A percentile compares a stretch with the other conserved stretches of the same genome.
These are phyloP conservation scores for Gentiana dahurica DNA, from an alignment of 257 asterid genomes.

Conservation along the genomic window DNA sequence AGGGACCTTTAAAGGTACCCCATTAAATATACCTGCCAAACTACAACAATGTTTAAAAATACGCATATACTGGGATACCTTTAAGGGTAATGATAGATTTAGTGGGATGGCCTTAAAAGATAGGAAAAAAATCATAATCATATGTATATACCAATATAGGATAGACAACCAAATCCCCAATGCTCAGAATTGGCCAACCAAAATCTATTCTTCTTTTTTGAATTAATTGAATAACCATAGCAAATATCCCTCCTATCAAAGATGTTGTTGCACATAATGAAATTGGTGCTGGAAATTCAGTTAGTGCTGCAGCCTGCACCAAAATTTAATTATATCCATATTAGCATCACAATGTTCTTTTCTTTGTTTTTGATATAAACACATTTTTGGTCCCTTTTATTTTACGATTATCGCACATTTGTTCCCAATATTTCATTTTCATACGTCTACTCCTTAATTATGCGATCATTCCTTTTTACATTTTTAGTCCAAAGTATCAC, in stretches of 20 bases:
- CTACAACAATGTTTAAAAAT: too few species aligned
- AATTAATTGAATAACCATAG: conserved; percentile 32
- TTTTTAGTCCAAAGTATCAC: too few species aligned
- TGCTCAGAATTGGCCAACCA: conserved; percentile 42
- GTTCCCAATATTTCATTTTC: too few species aligned
- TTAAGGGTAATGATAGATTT: too few species aligned
- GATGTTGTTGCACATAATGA: conserved; percentile 64
- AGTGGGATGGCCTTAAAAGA: too few species aligned
- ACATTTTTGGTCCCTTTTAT: too few species aligned
- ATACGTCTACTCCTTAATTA: too few species aligned
- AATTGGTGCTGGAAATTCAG: conserved; percentile 68
- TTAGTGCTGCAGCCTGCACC: conserved; percentile 64
- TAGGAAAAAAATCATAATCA: too few species aligned
- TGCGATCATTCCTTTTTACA: too few species aligned
- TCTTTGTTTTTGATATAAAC: background rate
- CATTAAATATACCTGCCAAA: too few species aligned
- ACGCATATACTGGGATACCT: too few species aligned
- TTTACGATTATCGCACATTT: too few species aligned
- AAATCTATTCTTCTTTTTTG: conserved; percentile 31
- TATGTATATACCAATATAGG: conserved; percentile 41
- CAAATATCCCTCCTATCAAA: conserved; percentile 44
- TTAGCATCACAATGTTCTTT: background rate
- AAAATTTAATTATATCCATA: background rate
- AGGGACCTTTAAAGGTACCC: background rate
- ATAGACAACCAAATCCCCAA: conserved; percentile 40